These are phyloP conservation scores for Amanita brunnescens DNA, from an alignment of 768 basidiomycete species.

Conservation along the genomic window DNA sequence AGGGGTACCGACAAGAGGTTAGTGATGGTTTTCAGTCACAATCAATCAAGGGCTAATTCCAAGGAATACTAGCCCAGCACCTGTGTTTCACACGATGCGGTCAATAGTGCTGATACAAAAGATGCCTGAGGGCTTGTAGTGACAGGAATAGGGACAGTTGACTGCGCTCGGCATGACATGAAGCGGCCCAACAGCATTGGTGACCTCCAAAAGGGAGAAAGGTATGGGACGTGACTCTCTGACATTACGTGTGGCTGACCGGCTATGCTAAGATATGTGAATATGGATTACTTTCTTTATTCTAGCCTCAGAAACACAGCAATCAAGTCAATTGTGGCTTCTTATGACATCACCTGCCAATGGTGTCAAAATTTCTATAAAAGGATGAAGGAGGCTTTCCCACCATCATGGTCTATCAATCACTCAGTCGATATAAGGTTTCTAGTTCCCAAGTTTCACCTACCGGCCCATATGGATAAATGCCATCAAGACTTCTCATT, in stretches of 20 bases:
- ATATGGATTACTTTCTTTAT: constrained; percentile 15
- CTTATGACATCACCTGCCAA: no score
- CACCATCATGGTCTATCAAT: neutral
- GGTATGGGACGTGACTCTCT: no score
- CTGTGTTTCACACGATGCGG: neutral
- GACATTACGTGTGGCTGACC: no score
- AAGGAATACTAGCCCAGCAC: neutral
- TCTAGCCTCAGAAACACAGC: constrained; percentile 6
- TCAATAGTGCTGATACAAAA: neutral
- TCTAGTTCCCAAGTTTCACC: neutral
- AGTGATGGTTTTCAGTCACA: neutral
- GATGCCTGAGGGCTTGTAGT: neutral
- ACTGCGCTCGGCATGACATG: constrained; percentile 8
- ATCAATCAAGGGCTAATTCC: no score
- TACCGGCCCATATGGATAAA: neutral
- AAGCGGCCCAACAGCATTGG: neutral
- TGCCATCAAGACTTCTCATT: neutral
- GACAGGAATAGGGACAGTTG: constrained; percentile 7
- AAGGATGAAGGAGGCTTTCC: neutral
- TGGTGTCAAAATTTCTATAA: neutral
- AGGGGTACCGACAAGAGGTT: constrained; percentile 3
- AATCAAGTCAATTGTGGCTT: neutral
- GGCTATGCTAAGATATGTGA: constrained; percentile 8
- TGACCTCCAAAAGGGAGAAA: constrained; percentile 7
- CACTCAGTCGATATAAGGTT: neutral